Conservation (phyloP, 1,284 basidiomycete genomes). For the Cerrena zonata region DNA sequence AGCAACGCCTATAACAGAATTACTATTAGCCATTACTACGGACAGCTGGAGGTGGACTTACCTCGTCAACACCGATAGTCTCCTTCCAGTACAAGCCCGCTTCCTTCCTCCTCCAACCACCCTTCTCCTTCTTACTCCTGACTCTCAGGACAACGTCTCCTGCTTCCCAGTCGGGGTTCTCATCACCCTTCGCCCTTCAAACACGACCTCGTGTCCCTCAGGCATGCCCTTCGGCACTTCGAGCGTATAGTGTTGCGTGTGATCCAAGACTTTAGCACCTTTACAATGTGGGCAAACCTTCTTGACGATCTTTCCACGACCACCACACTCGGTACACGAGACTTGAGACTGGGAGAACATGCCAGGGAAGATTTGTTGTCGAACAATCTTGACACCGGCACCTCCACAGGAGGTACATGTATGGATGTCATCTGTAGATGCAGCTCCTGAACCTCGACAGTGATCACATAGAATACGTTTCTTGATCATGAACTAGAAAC, state of each 20-base stretch:
- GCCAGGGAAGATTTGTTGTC: slow-evolving; percentile 92
- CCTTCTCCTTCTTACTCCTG: slow-evolving; percentile 66
- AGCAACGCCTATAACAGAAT: slow-evolving; percentile 55
- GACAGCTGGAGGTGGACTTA: slow-evolving; percentile 26
- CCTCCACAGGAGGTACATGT: slow-evolving; percentile 77
- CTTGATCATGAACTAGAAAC: slow-evolving; percentile 74
- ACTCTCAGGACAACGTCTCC: slow-evolving; percentile 86
- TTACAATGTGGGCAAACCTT: slow-evolving; percentile 75
- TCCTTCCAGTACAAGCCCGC: slow-evolving; percentile 85
- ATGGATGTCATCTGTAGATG: slow-evolving; percentile 80
- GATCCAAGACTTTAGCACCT: slow-evolving; percentile 79
- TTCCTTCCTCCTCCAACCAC: slow-evolving; percentile 84
- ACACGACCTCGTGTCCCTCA: slow-evolving; percentile 86
- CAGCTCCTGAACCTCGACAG: slow-evolving; percentile 87
- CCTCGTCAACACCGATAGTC: slow-evolving; percentile 85
- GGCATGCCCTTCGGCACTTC: slow-evolving; percentile 84
- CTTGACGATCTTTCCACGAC: slow-evolving; percentile 75
- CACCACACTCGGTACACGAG: slow-evolving; percentile 75
- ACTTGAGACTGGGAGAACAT: slow-evolving; percentile 84
- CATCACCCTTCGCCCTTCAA: slow-evolving; percentile 90
- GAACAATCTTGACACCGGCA: slow-evolving; percentile 76
- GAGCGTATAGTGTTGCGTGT: slow-evolving; percentile 75
- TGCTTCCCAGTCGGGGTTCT: slow-evolving; percentile 86
- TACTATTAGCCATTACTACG: not conserved
- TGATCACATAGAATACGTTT: slow-evolving; percentile 88